Percentiles rank a stretch among this genome's conserved stretches.
Evolutionary conservation across 805 yeast species (phyloP).

Genomic region (Yamadazyma philogaea): DNA sequence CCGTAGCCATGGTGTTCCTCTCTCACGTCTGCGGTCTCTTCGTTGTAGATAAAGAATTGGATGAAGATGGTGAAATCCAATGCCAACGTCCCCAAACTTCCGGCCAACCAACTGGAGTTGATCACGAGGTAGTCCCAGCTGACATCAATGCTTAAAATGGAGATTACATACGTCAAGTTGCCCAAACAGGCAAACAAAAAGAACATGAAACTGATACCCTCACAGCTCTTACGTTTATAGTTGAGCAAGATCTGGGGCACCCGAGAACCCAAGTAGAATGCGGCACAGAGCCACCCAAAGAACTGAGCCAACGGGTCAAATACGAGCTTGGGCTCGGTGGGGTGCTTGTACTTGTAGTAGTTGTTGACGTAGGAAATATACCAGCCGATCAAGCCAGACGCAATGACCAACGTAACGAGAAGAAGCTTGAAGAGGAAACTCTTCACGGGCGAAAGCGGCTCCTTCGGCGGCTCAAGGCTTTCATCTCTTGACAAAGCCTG

Average conservation of each 20-base stretch:
- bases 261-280: conserved; percentile 78
- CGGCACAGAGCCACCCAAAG: conserved; percentile 81
- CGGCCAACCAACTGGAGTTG: conserved; percentile 90
- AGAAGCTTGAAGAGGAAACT: conserved; percentile 29
- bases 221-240: conserved; percentile 84
- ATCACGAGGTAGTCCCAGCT: conserved; percentile 68
- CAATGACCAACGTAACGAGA: conserved; percentile 63
- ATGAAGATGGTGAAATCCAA: conserved; percentile 81
- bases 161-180: conserved; percentile 83
- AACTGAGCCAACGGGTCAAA: conserved; percentile 79
- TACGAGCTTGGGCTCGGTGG: conserved; percentile 43
- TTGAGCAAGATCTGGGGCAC: conserved; percentile 89
- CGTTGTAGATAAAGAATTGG: conserved; percentile 79
- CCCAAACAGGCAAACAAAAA: conserved; percentile 95
- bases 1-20: conserved; percentile 1
- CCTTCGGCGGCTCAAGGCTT: conserved; percentile 21
- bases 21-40: conserved; percentile 16
- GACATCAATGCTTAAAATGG: conserved; percentile 73
- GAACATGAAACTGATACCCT: conserved; percentile 90
- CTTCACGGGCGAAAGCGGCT: conserved; percentile 14
- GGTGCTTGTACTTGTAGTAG: conserved; percentile 34
- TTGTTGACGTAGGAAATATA: conserved; percentile 56
- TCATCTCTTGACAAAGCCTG: conserved; percentile 50
- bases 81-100: conserved; percentile 81
- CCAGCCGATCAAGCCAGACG: conserved; percentile 89